phyloP scores from a whole-genome alignment of 331 rosid species.

The Pyrus hybrid region DNA sequence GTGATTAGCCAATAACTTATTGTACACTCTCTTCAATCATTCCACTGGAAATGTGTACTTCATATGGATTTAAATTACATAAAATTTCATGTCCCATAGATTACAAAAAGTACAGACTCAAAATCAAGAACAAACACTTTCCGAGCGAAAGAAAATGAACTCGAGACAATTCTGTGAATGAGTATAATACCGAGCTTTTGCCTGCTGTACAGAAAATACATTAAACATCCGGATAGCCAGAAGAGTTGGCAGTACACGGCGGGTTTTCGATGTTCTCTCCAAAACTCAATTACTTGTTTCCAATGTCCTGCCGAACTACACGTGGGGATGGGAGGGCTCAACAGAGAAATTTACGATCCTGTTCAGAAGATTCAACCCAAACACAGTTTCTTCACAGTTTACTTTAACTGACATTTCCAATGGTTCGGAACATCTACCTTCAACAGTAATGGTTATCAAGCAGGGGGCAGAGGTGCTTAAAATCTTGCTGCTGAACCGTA shows the following conservation, averaged over 20 bases:
- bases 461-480: slow-evolving; percentile 71
- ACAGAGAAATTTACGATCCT: slow-evolving; percentile 68
- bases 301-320: slow-evolving; percentile 12
- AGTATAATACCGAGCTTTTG: background rate
- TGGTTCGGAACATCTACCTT: slow-evolving; percentile 83
- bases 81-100: background rate
- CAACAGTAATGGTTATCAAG: slow-evolving; percentile 58
- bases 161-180: background rate
- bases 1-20: background rate
- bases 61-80: background rate
- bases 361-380: slow-evolving; percentile 84
- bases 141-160: background rate
- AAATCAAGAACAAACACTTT: background rate
- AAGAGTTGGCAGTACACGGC: background rate
- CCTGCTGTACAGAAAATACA: background rate
- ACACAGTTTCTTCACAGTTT: slow-evolving; percentile 95
- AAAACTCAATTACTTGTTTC: slow-evolving; percentile 2
- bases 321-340: slow-evolving; percentile 36
- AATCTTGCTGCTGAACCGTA: slow-evolving; percentile 78
- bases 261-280: background rate
- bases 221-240: background rate
- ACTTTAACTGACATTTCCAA: slow-evolving; percentile 58
- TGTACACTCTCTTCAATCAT: background rate
- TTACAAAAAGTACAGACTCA: background rate
- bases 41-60: no score